Base-by-base conservation (phyloP, 1,284 basidiomycete genomes). In the Puccinia hordei region DNA sequence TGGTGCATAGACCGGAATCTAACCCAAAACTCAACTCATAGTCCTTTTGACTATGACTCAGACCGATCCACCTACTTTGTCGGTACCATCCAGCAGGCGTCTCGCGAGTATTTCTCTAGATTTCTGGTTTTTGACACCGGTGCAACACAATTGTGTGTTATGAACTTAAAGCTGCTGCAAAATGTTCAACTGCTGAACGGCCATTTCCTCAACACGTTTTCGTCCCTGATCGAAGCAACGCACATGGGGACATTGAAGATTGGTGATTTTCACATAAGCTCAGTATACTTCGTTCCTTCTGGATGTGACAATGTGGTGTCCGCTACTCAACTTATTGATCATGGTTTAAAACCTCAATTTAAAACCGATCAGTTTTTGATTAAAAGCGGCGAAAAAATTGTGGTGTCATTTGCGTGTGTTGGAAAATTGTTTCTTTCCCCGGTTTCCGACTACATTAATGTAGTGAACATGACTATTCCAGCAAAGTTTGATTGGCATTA, bases 211-310 rank as follows among this genome's bases (percentile, higher is more conserved):
- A 51, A 71, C 30, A 51, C 41, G 1, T 71, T 71, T 24, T 49
- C 68, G 4, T 49, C 68, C 2, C 24, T 44, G 22, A 22, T 71
- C 6, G 49, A 71, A 35, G 68, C 49, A 13, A 71, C 68, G 2
- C 68, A 71, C 17, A 15, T 49, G 1, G 68, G 68, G n/a, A 71
- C 68, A 5, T 44, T 71, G 8, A 71, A 71, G 13, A 49, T 71
- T 30, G 49, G 49, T 4, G 44, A 49, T 15, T 49, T 6, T 51
- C n/a, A 22, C 33, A 41, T 65, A 1, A 65, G 22, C 19, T 44
- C 68, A 27, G 68, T 71, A 5, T 71, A 71, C 35, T 27, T 22
- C n/a, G 68, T 71, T 30, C 68, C 68, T 49, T 49, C 3, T 22
- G 68, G 68, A 49, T 53, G 46, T 33, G 68, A n/a, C 1, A 71